Percentiles rank a stretch among this genome's conserved stretches.
Evolutionary conservation across 2,329 filamentous ascomycete species (phyloP).

Genomic region (Diaporthe destruens): DNA sequence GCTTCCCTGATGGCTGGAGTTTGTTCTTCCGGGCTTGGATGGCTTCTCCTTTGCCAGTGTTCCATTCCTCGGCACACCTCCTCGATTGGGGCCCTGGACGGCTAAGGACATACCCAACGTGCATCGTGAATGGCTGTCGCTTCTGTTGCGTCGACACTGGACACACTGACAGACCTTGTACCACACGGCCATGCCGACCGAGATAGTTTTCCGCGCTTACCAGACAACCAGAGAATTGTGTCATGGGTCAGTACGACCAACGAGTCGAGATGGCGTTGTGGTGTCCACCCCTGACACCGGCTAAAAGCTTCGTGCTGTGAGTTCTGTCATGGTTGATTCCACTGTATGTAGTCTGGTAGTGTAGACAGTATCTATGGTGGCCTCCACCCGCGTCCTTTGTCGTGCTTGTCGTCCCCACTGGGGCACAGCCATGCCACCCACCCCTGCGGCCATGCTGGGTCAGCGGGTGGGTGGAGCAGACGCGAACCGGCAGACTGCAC

Average conservation of each 20-base stretch:
- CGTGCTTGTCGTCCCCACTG: neutral
- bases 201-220: neutral
- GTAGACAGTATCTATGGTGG: no score
- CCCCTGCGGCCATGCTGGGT: neutral
- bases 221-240: neutral
- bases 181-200: neutral
- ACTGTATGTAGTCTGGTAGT: no score
- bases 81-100: neutral
- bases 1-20: neutral
- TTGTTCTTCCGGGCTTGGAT: constrained; percentile 17
- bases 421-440: constrained; percentile 3
- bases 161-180: neutral
- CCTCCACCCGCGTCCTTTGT: neutral
- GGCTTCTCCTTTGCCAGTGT: neutral
- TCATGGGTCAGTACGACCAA: no score
- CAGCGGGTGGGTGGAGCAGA: neutral
- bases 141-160: neutral
- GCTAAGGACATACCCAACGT: neutral
- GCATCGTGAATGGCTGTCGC: neutral
- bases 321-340: neutral
- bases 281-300: no score
- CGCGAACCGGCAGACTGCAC: neutral
- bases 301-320: constrained; percentile 4
- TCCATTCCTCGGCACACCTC: neutral
- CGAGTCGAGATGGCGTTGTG: neutral